Percentiles rank a stretch among this genome's conserved stretches.
These are phyloP conservation scores for Citrus unshiu DNA, from an alignment of 345 rosid species.

Conservation along the genomic window DNA sequence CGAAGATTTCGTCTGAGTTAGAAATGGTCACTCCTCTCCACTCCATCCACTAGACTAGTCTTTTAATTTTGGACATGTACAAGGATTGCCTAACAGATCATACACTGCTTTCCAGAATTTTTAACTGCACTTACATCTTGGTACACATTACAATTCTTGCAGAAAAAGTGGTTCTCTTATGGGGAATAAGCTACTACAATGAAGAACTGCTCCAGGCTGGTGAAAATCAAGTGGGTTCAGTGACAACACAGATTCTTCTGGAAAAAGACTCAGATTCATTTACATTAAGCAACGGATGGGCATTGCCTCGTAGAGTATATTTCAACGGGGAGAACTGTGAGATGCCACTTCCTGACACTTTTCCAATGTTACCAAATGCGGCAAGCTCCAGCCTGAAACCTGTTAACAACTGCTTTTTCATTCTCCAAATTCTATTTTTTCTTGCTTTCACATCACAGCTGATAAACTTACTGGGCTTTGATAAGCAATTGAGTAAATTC, in stretches of 20 bases:
- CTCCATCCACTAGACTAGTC: too few species aligned
- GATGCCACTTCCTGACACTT: constrained; percentile 54
- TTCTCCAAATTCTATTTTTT: constrained; percentile 13
- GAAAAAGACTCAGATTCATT: constrained; percentile 36
- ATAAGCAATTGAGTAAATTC: background rate
- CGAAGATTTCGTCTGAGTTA: too few species aligned
- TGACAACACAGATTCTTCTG: constrained; percentile 42
- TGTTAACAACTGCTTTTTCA: background rate
- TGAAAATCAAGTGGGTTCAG: constrained; percentile 28
- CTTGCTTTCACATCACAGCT: constrained; percentile 1
- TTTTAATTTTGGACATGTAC: too few species aligned
- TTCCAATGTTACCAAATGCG: constrained; percentile 45
- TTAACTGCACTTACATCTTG: too few species aligned
- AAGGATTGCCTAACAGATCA: too few species aligned
- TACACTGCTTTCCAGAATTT: too few species aligned
- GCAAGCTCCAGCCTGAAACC: constrained; percentile 19
- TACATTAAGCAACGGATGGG: constrained; percentile 57
- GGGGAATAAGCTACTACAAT: constrained; percentile 47
- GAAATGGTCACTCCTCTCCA: too few species aligned
- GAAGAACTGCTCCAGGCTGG: constrained; percentile 31
- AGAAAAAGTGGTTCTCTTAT: constrained; percentile 53
- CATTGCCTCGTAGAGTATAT: constrained; percentile 50
- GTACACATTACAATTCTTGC: constrained; percentile 15
- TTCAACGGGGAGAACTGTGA: constrained; percentile 54
- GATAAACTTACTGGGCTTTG: background rate